phyloP scores from a whole-genome alignment of 495 filamentous ascomycete species.

The Pyrenopolyporus hunteri region DNA sequence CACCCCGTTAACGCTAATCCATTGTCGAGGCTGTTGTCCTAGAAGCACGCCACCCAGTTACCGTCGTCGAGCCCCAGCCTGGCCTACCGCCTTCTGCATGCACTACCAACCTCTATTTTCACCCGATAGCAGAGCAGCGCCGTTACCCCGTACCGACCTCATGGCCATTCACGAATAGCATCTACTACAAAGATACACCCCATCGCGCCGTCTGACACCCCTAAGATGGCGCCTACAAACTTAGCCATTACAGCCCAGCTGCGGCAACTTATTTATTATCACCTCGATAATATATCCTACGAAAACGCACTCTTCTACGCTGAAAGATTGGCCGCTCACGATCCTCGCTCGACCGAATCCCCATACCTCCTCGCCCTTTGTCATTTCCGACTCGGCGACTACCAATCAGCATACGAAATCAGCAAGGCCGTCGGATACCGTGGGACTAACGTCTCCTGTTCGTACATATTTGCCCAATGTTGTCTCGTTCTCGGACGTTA shows the following conservation, averaged over 20 bases:
- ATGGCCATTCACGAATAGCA: conserved; percentile 41
- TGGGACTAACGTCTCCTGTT: conserved; percentile 81
- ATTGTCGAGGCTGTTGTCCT: conserved; percentile 7
- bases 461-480: conserved; percentile 89
- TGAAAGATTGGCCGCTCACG: conserved; percentile 81
- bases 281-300: conserved; percentile 87
- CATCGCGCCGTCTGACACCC: conserved; percentile 10
- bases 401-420: conserved; percentile 68
- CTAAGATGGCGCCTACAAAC: conserved; percentile 73
- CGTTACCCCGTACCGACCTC: conserved; percentile 20
- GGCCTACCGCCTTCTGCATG: neutral
- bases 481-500: conserved; percentile 79
- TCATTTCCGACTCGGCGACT: conserved; percentile 79
- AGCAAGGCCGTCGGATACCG: conserved; percentile 66
- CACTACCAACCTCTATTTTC: neutral
- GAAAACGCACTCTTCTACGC: conserved; percentile 92
- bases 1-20: conserved; percentile 17
- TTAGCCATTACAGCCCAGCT: conserved; percentile 74
- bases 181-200: conserved; percentile 5
- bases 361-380: conserved; percentile 83
- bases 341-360: conserved; percentile 77
- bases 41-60: neutral
- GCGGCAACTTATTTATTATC: conserved; percentile 85
- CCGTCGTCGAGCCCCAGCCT: neutral
- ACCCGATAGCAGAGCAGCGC: conserved; percentile 16